phyloP scores from a whole-genome alignment of 495 filamentous ascomycete genomes.

The Tuber magnatum region DNA sequence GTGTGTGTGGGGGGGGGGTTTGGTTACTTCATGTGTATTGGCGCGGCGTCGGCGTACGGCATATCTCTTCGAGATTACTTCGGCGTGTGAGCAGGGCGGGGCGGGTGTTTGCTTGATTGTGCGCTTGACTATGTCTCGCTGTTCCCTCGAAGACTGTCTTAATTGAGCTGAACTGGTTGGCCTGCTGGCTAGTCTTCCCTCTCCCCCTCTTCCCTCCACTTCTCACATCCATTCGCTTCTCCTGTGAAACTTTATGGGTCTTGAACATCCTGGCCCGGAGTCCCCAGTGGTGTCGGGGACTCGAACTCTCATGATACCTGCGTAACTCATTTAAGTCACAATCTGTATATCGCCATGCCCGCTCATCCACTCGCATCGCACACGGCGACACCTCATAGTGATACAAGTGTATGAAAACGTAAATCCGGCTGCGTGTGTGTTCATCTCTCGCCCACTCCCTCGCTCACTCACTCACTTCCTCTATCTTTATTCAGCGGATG shows the following conservation, averaged over 20 bases:
- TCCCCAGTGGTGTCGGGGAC: neutral
- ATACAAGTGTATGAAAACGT: neutral
- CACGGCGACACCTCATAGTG: neutral
- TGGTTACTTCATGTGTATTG: slow-evolving; percentile 27
- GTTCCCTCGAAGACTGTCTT: neutral
- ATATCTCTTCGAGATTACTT: slow-evolving; percentile 21
- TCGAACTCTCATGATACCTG: neutral
- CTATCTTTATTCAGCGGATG: neutral
- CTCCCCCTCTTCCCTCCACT: neutral
- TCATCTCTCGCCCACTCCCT: neutral
- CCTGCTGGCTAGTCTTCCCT: neutral
- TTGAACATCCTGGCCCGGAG: neutral
- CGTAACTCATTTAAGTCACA: neutral
- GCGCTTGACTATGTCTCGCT: slow-evolving; percentile 8
- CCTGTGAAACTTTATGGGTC: neutral
- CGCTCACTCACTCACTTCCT: neutral
- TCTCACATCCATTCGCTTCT: neutral
- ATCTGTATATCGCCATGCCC: neutral
- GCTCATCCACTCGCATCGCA: neutral
- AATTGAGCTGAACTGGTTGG: neutral
- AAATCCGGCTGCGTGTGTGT: neutral
- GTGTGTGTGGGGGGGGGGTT: slow-evolving; percentile 16
- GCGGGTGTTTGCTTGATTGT: slow-evolving; percentile 9
- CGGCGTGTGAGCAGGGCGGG: slow-evolving; percentile 9
- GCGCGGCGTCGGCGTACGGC: slow-evolving; percentile 31